Conservation (phyloP, 805 yeast species). For the Pichia sporocuriosa region DNA sequence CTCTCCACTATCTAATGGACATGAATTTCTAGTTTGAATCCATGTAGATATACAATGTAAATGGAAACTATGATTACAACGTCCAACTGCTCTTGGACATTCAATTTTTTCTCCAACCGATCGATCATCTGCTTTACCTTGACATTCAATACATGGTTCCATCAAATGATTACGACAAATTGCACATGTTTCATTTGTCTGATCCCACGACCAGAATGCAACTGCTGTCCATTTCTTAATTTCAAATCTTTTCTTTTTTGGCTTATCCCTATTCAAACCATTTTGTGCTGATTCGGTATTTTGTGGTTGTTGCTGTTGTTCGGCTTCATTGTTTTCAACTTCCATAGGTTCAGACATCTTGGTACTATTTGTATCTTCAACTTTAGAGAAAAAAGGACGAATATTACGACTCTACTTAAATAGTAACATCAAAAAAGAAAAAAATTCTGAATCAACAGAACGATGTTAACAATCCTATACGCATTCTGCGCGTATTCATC, state of each 20-base stretch:
- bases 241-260: constrained; percentile 69
- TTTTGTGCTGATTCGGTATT: not conserved
- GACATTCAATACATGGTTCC: constrained; percentile 97
- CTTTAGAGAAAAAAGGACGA: too few species aligned
- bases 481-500: too few species aligned
- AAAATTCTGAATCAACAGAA: too few species aligned
- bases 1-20: constrained; percentile 92
- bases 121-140: constrained; percentile 49
- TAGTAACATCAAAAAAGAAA: too few species aligned
- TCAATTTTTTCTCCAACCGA: constrained; percentile 31
- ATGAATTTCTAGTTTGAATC: constrained; percentile 90
- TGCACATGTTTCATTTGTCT: constrained; percentile 78
- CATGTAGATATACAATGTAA: constrained; percentile 93
- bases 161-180: constrained; percentile 95
- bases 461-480: too few species aligned
- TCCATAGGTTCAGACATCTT: constrained; percentile 21
- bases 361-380: too few species aligned
- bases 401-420: too few species aligned
- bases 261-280: constrained; percentile 18
- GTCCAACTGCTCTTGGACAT: constrained; percentile 96
- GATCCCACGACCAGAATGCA: constrained; percentile 99
- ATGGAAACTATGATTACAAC: constrained; percentile 97
- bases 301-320: too few species aligned
- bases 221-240: constrained; percentile 98
- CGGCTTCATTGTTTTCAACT: constrained; percentile 12